Evolutionary conservation across 495 filamentous ascomycete genomes (phyloP), one percentile per base, ranked within the genome.

Genomic region (Talaromyces borbonicus): DNA sequence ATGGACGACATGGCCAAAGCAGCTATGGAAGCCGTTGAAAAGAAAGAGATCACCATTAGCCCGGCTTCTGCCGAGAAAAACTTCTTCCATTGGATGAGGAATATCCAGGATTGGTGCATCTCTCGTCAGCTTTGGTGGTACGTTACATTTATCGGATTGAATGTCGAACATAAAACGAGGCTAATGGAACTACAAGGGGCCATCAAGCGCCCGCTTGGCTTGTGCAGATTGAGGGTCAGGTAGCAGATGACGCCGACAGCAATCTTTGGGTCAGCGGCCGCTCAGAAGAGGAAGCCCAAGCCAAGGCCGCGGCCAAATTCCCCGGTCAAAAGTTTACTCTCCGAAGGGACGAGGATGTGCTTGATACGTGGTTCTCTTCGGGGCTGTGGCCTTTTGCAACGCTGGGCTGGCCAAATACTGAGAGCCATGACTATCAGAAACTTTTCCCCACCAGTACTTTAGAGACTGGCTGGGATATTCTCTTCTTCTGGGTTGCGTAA

Each of bases 381-480:
- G 85, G 81, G 18, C 65, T 87, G 19, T 90, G 85, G 85, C 85
- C 85, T 5, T 87, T 87, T 68, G 79, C 78, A 19, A 87, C 81
- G 25, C 71, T 89, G 26, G 85, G 85, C n/a, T 90, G 85, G 85
- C 85, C 85, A 41, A 70, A 78, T 36, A 20, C 44, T 15, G 63
- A 84, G 54, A 81, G 74, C 8, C 61, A 69, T 43, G 82, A 87
- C 56, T 60, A 83, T 39, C 69, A 79, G 63, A 79, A 79, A 41
- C 66, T 87, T 47, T 88, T 82, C 63, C 84, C 85, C 12, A 88
- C 83, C 7, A 79, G 73, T 47, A 65, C 86, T 37, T 64, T 90
- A 40, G 85, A 90, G 60, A 88, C 85, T 11, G 85, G 85, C 15
- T 89, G 84, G 85, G 83, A 90, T 64, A 90, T 90, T 54, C 63